Evolutionary conservation across 257 asterid genomes (phyloP), one percentile per base, ranked within the genome.

Genomic region (Coffea eugenioides): DNA sequence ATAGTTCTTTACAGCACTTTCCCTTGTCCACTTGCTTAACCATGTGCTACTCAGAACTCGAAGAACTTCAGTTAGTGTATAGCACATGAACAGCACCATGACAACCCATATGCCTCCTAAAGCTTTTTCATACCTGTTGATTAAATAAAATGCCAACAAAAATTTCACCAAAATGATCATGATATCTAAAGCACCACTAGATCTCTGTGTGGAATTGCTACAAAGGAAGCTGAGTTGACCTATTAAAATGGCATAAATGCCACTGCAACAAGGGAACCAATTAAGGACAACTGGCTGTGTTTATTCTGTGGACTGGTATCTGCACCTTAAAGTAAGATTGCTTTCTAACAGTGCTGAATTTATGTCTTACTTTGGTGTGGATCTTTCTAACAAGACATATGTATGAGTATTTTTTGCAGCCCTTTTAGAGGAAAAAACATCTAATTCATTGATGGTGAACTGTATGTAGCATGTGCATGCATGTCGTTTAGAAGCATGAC

Each of bases 1-100:
- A 69, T 88, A 39, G 86, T 83, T 75, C 80, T 74, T 69, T 36
- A 87, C 76, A 76, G 90, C 83, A 84, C 96, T 90, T 83, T 89
- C 89, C 79, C 91, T 89, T 25, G 99, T 93, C 99, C 99, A 95
- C 54, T 88, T 82, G 83, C 99, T 91, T 88, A 95, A 81, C 99
- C 97, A 93, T 3, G 97, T 91, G 92, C 99, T 95, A 80, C 99
- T 92, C 69, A 90, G 84, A 78, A 93, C 91, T 83, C 99, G 88
- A 66, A 95, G 90, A 83, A 81, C 84, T 87, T 95, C 99, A 73
- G 94, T 91, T 64, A 85, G 72, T 73, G 76, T 80, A 79, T 95
- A 95, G 84, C 97, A 92, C 14, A 80, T 51, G 71, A 92, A 90
- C 83, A 91, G 74, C 84, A 93, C 79, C 81, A 89, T 84, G 69